A percentile compares a stretch with the other conserved stretches of the same genome.
phyloP scores from a whole-genome alignment of 1,284 basidiomycete species.

The Trametes versicolor region DNA sequence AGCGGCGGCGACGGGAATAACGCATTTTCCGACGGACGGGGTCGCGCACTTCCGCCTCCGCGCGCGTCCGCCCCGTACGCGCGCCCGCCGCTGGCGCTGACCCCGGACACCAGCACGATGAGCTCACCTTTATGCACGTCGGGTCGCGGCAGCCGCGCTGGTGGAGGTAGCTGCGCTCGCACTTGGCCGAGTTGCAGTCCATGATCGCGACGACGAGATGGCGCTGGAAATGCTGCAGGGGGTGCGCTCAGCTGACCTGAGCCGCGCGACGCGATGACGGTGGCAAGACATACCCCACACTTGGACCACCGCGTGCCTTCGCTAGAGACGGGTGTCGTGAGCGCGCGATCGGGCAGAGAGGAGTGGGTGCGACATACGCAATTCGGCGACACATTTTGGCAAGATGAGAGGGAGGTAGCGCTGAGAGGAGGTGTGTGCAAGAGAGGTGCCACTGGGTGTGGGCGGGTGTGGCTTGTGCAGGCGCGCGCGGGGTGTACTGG shows the following conservation, averaged over 20 bases:
- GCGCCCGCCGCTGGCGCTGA: neutral
- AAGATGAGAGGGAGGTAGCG: constrained; percentile 1
- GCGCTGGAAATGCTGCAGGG: constrained; percentile 73
- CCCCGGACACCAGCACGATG: neutral
- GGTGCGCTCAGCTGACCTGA: constrained; percentile 36
- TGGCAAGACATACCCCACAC: constrained; percentile 62
- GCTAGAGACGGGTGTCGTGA: constrained; percentile 47
- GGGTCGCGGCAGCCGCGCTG: constrained; percentile 60
- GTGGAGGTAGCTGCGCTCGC: constrained; percentile 72
- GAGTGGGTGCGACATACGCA: constrained; percentile 43
- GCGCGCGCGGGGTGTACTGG: constrained; percentile 4
- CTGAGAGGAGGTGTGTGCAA: constrained; percentile 4
- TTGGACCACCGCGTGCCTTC: constrained; percentile 76
- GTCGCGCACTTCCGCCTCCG: constrained; percentile 2
- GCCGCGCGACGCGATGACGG: constrained; percentile 14
- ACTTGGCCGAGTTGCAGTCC: constrained; percentile 69
- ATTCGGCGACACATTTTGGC: constrained; percentile 49
- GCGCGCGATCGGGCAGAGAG: constrained; percentile 15
- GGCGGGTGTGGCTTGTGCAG: neutral
- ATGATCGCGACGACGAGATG: constrained; percentile 73
- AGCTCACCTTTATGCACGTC: constrained; percentile 59
- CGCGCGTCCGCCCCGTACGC: constrained; percentile 1
- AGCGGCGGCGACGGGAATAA: constrained; percentile 14
- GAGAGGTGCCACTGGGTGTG: constrained; percentile 16
- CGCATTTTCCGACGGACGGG: neutral